phyloP scores from a whole-genome alignment of 306 rosid genomes.

The Fagus sylvatica region DNA sequence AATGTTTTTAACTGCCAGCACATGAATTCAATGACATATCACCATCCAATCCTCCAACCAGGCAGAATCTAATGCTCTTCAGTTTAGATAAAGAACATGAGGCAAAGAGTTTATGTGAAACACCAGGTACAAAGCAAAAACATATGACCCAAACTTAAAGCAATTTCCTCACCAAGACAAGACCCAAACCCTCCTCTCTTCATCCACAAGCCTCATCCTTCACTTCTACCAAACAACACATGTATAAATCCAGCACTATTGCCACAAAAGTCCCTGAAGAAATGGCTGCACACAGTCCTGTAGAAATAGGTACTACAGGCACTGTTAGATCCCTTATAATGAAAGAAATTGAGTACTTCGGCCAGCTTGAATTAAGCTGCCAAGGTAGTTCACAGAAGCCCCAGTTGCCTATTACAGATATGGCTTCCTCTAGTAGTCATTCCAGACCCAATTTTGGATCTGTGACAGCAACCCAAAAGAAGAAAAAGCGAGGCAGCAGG shows the following conservation, averaged over 20 bases:
- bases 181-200: conserved; percentile 39
- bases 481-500: conserved; percentile 55
- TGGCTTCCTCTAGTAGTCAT: conserved; percentile 40
- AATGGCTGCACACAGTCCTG: conserved; percentile 40
- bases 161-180: conserved; percentile 38
- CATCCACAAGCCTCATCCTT: conserved; percentile 37
- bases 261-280: conserved; percentile 33
- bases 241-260: conserved; percentile 36
- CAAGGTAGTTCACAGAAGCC: conserved; percentile 35
- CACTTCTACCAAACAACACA: conserved; percentile 41
- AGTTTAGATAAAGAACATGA: conserved; percentile 36
- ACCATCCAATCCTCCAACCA: conserved; percentile 36
- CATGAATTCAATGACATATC: conserved; percentile 51
- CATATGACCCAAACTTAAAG: conserved; percentile 40
- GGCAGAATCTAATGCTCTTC: conserved; percentile 23
- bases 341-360: conserved; percentile 69
- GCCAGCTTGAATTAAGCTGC: conserved; percentile 39
- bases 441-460: conserved; percentile 41
- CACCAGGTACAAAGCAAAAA: conserved; percentile 31
- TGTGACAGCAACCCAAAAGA: conserved; percentile 38
- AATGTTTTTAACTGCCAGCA: conserved; percentile 48
- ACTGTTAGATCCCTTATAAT: conserved; percentile 64
- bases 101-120: conserved; percentile 39
- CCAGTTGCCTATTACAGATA: conserved; percentile 30
- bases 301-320: conserved; percentile 63